Base-by-base conservation (phyloP, 1,139 yeast species). In the Yamadazyma sp. region DNA sequence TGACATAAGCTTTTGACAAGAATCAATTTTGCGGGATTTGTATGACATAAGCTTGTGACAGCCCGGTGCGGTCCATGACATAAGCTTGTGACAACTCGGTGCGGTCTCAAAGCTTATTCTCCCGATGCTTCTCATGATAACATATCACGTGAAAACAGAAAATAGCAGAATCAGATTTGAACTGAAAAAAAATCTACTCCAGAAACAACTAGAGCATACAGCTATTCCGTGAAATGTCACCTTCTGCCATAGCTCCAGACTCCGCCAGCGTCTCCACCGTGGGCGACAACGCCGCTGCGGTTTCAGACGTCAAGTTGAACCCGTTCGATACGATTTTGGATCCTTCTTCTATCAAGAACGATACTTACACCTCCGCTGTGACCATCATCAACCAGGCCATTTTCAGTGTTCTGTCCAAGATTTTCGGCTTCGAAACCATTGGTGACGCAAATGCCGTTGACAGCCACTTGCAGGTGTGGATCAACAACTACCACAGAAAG, bases 371-470 rank as follows among this genome's bases (percentile, higher is more conserved):
- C 34, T 75, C 87, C n/a, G 80, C 87, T n/a, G 71, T 73, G 50
- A 71, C 79, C 37, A 66, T 86, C 34, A 75, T 87, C 45, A 75
- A 79, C 54, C 86, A 86, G 49, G 74, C 85, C 5, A 65, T 85
- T 29, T 87, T 83, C 58, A 67, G 84, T 26, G 63, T 83, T 45
- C 72, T 83, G 35, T 70, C 76, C 48, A 75, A 80, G 50, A 72
- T 89, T 40, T 89, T 89, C 64, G 77, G 84, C 44, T 89, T 85
- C 52, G 79, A 76, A 45, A 66, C 83, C 44, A 74, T 85, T 30
- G 85, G 86, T 11, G 77, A 79, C 36, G 72, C 77, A 10, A 77
- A 79, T 51, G 69, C 78, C 43, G 65, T 85, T 39, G 92, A 85
- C 56, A 64, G 75, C 16, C 74, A 82, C 36, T 59, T 87, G 47